Evolutionary conservation across 345 rosid genomes (phyloP), one percentile per base, ranked within the genome.

Genomic region (Camelina hispida): DNA sequence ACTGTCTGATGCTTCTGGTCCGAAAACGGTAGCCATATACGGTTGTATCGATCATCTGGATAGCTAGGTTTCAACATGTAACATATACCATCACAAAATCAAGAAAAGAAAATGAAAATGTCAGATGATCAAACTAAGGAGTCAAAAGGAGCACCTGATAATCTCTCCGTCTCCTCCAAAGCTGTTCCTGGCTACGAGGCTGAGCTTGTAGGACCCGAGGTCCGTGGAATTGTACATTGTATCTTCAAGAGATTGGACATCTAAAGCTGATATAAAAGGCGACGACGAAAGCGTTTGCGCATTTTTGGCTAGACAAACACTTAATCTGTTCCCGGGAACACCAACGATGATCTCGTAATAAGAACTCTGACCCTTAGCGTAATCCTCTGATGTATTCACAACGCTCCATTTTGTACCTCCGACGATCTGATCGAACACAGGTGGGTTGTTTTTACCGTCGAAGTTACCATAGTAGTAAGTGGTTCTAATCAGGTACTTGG

Each of bases 361-460:
- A 2, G 92, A 83, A 32, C 84, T 84, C 57, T 79, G 81, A 18
- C 95, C 91, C 11, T 84, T 87, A 16, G 89, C 85, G 71, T 83
- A 88, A 82, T 90, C 95, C 79, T 84, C 91, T 14, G 89, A 73
- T 43, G 98, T 91, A 66, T 94, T 82, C 44, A 94, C 97, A 34
- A 78, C 63, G 77, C 91, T 84, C 97, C 97, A 88, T 82, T 77
- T 88, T 34, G 91, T 88, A 52, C 97, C 93, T 17, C 87, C 88
- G 9, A 94, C 34, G 56, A 94, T 85, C 79, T 94, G 97, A 68
- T 91, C 91, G 42, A 90, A 94, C 78, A 94, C 96, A 0, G 97
- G 97, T 1, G 98, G 96, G 48, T 74, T 77, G 5, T 74, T 72
- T 51, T 93, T 87, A 8, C 97, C 96, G 61, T 91, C 96, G 25